Percentiles rank a stretch among this genome's conserved stretches.
phyloP scores from a whole-genome alignment of 163 green algal genomes.

The Scenedesmus sp. region DNA sequence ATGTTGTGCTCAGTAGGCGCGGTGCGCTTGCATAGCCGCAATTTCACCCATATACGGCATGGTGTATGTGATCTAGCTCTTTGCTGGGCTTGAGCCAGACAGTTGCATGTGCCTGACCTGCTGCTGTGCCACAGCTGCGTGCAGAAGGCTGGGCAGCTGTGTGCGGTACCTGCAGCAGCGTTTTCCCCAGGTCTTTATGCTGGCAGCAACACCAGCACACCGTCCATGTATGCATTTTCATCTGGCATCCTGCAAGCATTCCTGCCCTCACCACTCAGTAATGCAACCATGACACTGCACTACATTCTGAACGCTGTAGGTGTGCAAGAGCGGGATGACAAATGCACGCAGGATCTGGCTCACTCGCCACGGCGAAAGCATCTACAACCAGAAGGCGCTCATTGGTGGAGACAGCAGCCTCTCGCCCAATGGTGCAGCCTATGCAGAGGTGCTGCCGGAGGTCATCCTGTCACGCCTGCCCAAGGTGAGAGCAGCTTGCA shows the following conservation, averaged over 20 bases:
- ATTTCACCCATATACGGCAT: background rate
- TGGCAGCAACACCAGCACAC: background rate
- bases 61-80: background rate
- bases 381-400: constrained; percentile 84
- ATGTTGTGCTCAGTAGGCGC: background rate
- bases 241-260: background rate
- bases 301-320: constrained; percentile 62
- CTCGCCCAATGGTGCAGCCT: constrained; percentile 73
- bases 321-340: constrained; percentile 86
- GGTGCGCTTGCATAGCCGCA: background rate
- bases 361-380: constrained; percentile 87
- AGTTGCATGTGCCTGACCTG: background rate
- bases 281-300: too few species aligned
- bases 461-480: constrained; percentile 68
- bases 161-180: background rate
- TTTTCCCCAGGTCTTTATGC: too few species aligned
- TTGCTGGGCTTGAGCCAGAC: background rate
- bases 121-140: background rate
- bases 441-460: constrained; percentile 80
- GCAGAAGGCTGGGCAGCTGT: constrained; percentile 3
- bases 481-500: constrained; percentile 42
- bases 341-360: constrained; percentile 90
- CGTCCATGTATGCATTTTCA: background rate
- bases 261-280: background rate
- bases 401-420: constrained; percentile 87